A percentile compares a stretch with the other conserved stretches of the same genome.
Evolutionary conservation across 805 yeast genomes (phyloP).

Genomic region (Kuraishia floccosa): DNA sequence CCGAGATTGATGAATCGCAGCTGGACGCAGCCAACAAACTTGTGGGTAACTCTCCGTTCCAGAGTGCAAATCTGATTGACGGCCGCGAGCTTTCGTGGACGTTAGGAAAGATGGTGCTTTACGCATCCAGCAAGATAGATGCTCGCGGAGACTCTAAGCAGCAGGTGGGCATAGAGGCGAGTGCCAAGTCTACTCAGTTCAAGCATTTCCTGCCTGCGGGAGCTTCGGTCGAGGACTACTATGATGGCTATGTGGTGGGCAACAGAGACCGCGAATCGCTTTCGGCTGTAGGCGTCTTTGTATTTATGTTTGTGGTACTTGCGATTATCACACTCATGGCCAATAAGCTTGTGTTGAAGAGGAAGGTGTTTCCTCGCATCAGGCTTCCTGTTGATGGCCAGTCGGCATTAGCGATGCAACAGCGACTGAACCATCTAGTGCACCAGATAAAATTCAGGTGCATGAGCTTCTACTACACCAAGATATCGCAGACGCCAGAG

Average conservation of each 20-base stretch:
- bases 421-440: no score
- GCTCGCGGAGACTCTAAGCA: no score
- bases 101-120: slow-evolving; percentile 73
- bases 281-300: not conserved
- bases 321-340: no score
- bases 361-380: no score
- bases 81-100: slow-evolving; percentile 95
- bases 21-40: slow-evolving; percentile 16
- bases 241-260: no score
- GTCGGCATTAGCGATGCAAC: no score
- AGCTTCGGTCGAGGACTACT: no score
- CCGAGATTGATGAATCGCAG: slow-evolving; percentile 14
- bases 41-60: slow-evolving; percentile 49
- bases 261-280: not conserved
- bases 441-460: no score
- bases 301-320: not conserved
- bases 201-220: not conserved
- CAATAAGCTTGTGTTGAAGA: no score
- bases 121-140: slow-evolving; percentile 73
- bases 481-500: no score
- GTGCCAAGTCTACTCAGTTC: slow-evolving; percentile 14
- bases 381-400: no score
- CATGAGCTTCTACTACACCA: no score
- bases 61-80: slow-evolving; percentile 67
- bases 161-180: slow-evolving; percentile 26